Evolutionary conservation across 805 yeast genomes (phyloP).

Genomic region (Nakazawaea anatomiae): DNA sequence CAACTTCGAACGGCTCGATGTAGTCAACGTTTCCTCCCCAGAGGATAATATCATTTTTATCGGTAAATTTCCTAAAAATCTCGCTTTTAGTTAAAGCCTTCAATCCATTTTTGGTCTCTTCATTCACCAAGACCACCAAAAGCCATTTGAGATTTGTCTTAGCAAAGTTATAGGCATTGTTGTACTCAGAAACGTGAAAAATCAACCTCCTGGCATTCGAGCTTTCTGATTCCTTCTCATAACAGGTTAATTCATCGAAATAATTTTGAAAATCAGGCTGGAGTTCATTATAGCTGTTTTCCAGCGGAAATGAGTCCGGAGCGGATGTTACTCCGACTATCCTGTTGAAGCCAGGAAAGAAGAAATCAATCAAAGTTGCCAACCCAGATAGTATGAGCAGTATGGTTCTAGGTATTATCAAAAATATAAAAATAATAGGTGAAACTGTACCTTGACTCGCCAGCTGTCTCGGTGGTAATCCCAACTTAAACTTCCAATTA

Average conservation of each 20-base stretch:
- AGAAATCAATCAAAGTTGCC: constrained; percentile 24
- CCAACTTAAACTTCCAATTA: constrained; percentile 29
- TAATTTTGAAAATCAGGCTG: constrained; percentile 13
- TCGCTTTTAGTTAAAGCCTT: constrained; percentile 40
- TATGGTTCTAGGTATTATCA: constrained; percentile 50
- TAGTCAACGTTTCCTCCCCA: constrained; percentile 62
- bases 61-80: constrained; percentile 31
- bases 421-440: constrained; percentile 43
- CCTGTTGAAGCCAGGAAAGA: constrained; percentile 27
- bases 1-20: constrained; percentile 63
- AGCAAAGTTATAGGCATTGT: constrained; percentile 33
- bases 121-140: constrained; percentile 46
- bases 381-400: constrained; percentile 35
- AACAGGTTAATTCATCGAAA: constrained; percentile 10
- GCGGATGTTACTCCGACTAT: constrained; percentile 21
- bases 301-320: constrained; percentile 25
- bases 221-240: constrained; percentile 7
- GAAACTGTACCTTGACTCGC: neutral
- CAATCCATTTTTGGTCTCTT: constrained; percentile 36
- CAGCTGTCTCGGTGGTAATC: constrained; percentile 13
- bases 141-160: constrained; percentile 42
- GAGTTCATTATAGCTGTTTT: constrained; percentile 19
- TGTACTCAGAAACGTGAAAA: constrained; percentile 29
- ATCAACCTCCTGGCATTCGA: constrained; percentile 14
- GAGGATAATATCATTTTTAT: constrained; percentile 40